A percentile compares a stretch with the other conserved stretches of the same genome.
These are phyloP conservation scores for Begonia peltatifolia DNA, from an alignment of 306 rosid species.

Conservation along the genomic window DNA sequence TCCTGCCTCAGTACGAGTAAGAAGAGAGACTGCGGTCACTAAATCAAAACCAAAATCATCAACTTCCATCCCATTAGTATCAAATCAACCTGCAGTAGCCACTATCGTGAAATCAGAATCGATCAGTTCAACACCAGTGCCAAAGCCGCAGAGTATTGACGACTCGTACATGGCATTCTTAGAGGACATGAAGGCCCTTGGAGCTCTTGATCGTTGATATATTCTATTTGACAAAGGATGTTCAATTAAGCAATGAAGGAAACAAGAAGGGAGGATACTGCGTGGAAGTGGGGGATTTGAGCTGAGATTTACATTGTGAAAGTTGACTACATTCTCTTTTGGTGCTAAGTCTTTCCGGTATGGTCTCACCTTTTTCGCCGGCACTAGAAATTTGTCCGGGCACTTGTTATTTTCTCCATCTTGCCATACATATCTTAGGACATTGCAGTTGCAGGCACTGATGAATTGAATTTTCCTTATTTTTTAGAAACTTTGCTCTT, in stretches of 20 bases:
- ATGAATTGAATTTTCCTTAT: too few relatives aligned
- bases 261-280: neutral
- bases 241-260: neutral
- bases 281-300: neutral
- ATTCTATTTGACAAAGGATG: neutral
- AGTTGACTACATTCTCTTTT: neutral
- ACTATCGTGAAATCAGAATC: conserved; percentile 37
- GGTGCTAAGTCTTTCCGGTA: neutral
- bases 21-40: conserved; percentile 58
- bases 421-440: neutral
- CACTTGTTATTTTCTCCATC: neutral
- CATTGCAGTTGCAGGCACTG: neutral
- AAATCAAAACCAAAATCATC: conserved; percentile 60
- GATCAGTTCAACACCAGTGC: conserved; percentile 27
- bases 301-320: neutral
- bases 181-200: conserved; percentile 80
- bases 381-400: neutral
- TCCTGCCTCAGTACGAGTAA: conserved; percentile 90
- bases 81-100: conserved; percentile 23
- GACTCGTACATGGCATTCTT: conserved; percentile 63
- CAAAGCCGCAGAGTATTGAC: conserved; percentile 54
- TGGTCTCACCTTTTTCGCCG: too few relatives aligned
- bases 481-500: too few relatives aligned
- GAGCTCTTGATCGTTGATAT: conserved; percentile 74
- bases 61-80: conserved; percentile 21